Percentiles rank a stretch among this genome's conserved stretches.
Evolutionary conservation across 2,329 filamentous ascomycete species (phyloP).

Genomic region (Cryphonectria nitschkei): DNA sequence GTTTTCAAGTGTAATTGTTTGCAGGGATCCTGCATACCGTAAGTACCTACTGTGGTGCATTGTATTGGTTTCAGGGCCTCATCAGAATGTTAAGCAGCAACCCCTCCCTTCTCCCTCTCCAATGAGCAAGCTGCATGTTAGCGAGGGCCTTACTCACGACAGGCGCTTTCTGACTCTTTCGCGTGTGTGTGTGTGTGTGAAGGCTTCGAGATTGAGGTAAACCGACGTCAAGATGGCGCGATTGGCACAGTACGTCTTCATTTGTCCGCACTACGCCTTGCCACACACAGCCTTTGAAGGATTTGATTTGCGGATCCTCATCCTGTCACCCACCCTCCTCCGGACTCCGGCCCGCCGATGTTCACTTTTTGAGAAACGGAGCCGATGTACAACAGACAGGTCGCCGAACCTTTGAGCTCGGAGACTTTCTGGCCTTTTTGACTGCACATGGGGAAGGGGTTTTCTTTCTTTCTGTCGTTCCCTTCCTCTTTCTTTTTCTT

Average conservation of each 20-base stretch:
- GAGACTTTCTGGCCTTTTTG: slow-evolving; percentile 3
- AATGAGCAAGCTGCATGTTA: neutral
- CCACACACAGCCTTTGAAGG: neutral
- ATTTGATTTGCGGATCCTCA: slow-evolving; percentile 1
- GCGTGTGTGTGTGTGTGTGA: neutral
- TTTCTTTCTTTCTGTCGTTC: neutral
- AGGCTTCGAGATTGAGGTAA: neutral
- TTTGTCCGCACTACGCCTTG: neutral
- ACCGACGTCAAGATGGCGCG: neutral
- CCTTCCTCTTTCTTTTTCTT: neutral
- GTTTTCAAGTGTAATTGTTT: neutral
- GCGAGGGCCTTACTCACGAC: neutral
- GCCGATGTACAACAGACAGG: slow-evolving; percentile 1
- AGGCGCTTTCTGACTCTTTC: neutral
- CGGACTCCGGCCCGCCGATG: slow-evolving; percentile 2
- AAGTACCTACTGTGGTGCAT: neutral
- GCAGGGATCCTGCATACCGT: slow-evolving; percentile 3
- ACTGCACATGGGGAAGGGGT: neutral
- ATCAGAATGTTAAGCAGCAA: neutral
- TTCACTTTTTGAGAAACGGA: neutral
- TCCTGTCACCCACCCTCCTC: neutral
- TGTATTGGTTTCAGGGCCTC: neutral
- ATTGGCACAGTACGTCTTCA: slow-evolving; percentile 6
- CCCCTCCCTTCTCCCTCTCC: neutral
- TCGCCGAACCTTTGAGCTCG: slow-evolving; percentile 6